These are phyloP conservation scores for Amauroascus niger DNA, from an alignment of 2,329 filamentous ascomycete species.

Conservation along the genomic window DNA sequence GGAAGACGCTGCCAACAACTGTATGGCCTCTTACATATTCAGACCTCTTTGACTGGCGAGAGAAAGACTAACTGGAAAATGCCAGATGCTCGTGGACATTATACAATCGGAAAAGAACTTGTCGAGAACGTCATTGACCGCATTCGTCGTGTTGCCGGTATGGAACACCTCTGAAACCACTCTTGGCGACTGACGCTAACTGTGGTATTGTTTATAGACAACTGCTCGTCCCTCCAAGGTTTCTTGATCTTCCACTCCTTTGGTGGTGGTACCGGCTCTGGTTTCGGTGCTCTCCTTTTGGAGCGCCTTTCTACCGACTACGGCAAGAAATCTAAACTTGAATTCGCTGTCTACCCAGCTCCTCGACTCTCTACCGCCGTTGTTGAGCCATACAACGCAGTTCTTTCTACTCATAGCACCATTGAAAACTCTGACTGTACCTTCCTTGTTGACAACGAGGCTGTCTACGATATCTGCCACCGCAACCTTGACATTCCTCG, in stretches of 20 bases:
- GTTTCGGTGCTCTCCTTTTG: constrained; percentile 96
- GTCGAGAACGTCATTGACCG: constrained; percentile 55
- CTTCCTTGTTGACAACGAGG: constrained; percentile 99
- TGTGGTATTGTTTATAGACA: constrained; percentile 38
- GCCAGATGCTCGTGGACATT: constrained; percentile 56
- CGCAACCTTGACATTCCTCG: constrained; percentile 95
- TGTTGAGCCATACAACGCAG: constrained; percentile 99
- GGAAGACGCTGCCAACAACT: constrained; percentile 61
- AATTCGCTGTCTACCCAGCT: constrained; percentile 98
- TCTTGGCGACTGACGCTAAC: neutral
- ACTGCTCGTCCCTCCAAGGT: constrained; percentile 56
- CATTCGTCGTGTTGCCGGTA: constrained; percentile 55
- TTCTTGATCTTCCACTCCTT: constrained; percentile 98
- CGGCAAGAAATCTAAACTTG: constrained; percentile 99
- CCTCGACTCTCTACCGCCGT: constrained; percentile 95
- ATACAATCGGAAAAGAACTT: constrained; percentile 59
- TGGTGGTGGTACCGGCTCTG: constrained; percentile 95
- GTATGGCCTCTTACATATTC: constrained; percentile 30
- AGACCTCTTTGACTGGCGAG: too few relatives aligned
- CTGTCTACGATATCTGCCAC: constrained; percentile 98
- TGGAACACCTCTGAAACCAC: constrained; percentile 15
- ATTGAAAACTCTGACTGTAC: constrained; percentile 99
- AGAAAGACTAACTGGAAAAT: constrained; percentile 3
- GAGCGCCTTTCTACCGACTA: constrained; percentile 98
- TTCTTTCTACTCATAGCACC: constrained; percentile 96